Evolutionary conservation across 169 alveolate genomes (phyloP), one percentile per base, ranked within the genome.

Genomic region (Theileria orientalis): DNA sequence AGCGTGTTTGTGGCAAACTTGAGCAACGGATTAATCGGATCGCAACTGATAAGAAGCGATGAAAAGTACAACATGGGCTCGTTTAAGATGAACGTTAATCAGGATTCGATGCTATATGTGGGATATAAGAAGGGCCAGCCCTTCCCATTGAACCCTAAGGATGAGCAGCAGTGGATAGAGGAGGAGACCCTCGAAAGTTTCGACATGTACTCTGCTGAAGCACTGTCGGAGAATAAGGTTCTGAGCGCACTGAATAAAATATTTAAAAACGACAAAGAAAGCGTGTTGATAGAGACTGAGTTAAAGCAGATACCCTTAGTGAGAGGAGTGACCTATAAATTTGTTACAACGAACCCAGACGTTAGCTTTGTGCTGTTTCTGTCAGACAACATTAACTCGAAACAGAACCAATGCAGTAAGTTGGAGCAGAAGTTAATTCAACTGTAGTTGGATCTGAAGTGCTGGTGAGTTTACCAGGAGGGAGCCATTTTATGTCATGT

Each of bases 41-140:
- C 82, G 33, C 83, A 76, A 68, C 35, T 90, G 72, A 57, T 91
- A 35, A 72, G 78, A n/a, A 78, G 90, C 14, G 52, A 67, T 21
- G 69, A 42, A 40, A 40, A 57, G 29, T 86, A 87, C 11, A 66
- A 49, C 27, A 70, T 72, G 74, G 47, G 49, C 23, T 47, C 72
- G 16, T 87, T 87, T 41, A 60, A 76, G 29, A 37, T 83, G 47
- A 75, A 72, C 32, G 77, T 87, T 27, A 91, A 84, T 73, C 73
- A 70, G 42, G 84, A 85, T 14, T 83, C 88, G n/a, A 66, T 64
- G 29, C 42, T 90, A 3, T 91, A 64, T 57, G 76, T 91, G n/a
- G 92, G 90, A 21, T 59, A 86, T 32, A 82, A 84, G 0, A 41
- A 25, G 27, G 85, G 72, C 2, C 72, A 57, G 0, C 35, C 71